These are phyloP conservation scores for Elasticomyces elasticus DNA, from an alignment of 495 filamentous ascomycete genomes.

Conservation along the genomic window DNA sequence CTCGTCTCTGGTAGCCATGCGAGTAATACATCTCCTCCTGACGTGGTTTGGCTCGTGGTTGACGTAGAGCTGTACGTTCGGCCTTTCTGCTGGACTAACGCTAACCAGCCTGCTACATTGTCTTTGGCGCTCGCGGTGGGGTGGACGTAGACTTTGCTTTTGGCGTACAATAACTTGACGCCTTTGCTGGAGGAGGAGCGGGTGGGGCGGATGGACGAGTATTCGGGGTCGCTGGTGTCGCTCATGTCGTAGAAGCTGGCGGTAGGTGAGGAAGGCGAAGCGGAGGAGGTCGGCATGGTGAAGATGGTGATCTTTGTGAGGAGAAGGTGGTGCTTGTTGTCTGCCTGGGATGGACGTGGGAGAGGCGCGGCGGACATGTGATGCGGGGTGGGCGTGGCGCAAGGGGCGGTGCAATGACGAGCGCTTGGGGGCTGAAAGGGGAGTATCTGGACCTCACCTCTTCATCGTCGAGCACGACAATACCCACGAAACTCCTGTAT, in stretches of 20 bases:
- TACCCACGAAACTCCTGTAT: no score
- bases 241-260: slow-evolving; percentile 94
- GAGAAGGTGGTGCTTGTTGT: no score
- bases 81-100: slow-evolving; percentile 83
- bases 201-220: slow-evolving; percentile 86
- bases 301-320: not conserved
- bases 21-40: no score
- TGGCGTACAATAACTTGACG: slow-evolving; percentile 91
- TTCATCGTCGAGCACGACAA: no score
- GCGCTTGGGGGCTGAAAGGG: no score
- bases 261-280: slow-evolving; percentile 56
- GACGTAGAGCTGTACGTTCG: slow-evolving; percentile 12
- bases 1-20: slow-evolving; percentile 92
- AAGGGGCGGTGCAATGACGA: no score
- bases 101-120: slow-evolving; percentile 94
- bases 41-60: no score
- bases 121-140: slow-evolving; percentile 87
- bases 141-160: slow-evolving; percentile 99
- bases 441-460: no score
- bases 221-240: slow-evolving; percentile 90
- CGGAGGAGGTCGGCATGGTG: not conserved
- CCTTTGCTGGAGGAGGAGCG: slow-evolving; percentile 66
- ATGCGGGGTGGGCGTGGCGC: no score
- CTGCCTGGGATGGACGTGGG: no score
- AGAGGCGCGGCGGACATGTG: no score